Conservation (phyloP, 495 filamentous ascomycete genomes). For the Astrocystis sublimbata region DNA sequence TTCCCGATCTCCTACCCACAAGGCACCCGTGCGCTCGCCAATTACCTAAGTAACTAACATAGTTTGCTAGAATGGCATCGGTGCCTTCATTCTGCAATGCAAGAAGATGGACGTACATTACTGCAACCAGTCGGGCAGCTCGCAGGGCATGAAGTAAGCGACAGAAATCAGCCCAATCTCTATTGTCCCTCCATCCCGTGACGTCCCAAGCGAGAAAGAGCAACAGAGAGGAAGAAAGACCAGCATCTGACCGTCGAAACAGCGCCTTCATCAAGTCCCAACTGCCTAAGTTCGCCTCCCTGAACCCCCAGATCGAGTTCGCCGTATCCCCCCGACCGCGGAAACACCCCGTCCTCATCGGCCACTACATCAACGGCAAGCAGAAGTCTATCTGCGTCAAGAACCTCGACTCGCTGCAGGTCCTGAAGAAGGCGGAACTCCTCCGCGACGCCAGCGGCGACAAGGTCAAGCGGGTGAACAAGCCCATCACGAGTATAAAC, state of each 20-base stretch:
- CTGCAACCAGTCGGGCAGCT: constrained; percentile 92
- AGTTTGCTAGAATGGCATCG: constrained; percentile 77
- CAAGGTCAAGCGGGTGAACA: constrained; percentile 76
- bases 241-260: not conserved
- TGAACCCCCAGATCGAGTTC: constrained; percentile 89
- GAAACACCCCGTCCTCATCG: constrained; percentile 84
- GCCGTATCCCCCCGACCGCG: constrained; percentile 81
- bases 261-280: constrained; percentile 78
- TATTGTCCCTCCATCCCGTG: not conserved
- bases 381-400: constrained; percentile 86
- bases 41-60: not conserved
- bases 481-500: constrained; percentile 82
- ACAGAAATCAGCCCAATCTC: not conserved
- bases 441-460: constrained; percentile 83
- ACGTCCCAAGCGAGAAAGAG: not conserved
- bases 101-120: constrained; percentile 93
- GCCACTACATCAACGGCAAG: constrained; percentile 85
- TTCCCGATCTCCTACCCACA: not conserved
- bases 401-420: constrained; percentile 77
- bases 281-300: constrained; percentile 72
- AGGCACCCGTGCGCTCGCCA: no score
- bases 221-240: not conserved
- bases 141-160: constrained; percentile 88
- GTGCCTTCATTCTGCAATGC: constrained; percentile 96
- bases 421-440: constrained; percentile 77